Base-by-base conservation (phyloP, 1,284 basidiomycete species). In the Sporisorium exsertum region DNA sequence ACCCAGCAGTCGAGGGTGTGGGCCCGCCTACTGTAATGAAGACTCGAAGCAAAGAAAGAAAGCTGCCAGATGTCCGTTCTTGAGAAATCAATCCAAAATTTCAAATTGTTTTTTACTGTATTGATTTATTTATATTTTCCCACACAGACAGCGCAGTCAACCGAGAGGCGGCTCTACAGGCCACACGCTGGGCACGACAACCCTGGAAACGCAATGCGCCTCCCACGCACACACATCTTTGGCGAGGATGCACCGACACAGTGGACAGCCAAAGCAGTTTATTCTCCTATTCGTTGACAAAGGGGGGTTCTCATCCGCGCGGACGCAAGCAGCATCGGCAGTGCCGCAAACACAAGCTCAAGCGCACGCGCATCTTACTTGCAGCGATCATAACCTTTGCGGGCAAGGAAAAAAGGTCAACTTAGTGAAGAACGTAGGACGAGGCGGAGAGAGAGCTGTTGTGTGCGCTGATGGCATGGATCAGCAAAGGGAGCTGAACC, bases 181-280 rank as follows among this genome's bases (percentile, higher is more conserved):
- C 47, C 16, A 47, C 45, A 49, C 5, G 15, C 47, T 6, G 27
- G 29, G 9, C 16, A 29, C 26, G 47, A 29, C 47, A 13, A 29
- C 27, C 27, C 27, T 49, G 47, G 27, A 27, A 49, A 49, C 13
- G 47, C 18, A 49, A 13, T 29, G 47, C 47, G 47, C 47, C 47
- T 26, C 47, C 47, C 47, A 47, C 46, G 46, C 46, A 27, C 46
- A n/a, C 22, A 18, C 16, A 12, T 35, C 8, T 35, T n/a, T 29
- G 0, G 47, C 47, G 27, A 40, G 16, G 8, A 16, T 16, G 18
- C 8, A 1, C 35, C 37, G 37, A 49, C 15, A 16, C n/a, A 43
- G 6, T 15, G 27, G 35, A 35, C 35, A 35, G 8, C 35, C 35
- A 12, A 35, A 35, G 35, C 35, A 35, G 13, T 35, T 7, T 15